Evolutionary conservation across 768 basidiomycete species (phyloP), one percentile per base, ranked within the genome.

Genomic region (Melanogaster broomeanus): DNA sequence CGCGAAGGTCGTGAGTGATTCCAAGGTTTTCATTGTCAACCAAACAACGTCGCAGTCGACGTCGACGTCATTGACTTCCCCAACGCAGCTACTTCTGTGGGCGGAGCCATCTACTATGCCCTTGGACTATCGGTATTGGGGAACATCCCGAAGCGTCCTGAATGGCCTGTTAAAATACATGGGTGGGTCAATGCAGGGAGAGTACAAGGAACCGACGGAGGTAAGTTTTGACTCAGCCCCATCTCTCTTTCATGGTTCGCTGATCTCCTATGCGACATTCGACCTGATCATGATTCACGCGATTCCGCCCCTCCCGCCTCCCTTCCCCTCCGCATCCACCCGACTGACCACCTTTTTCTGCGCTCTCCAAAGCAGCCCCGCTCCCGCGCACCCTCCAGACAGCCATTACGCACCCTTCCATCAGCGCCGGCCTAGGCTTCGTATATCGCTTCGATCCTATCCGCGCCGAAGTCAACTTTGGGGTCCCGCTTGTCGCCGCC

Each of bases 161-260:
- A 88, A n/a, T 95, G 93, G 93, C 93, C 93, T 0, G 65, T 94
- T 22, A 93, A 93, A 60, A 65, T 81, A 0, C 93, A 97, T 61
- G 58, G 76, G 0, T 97, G 90, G 78, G 56, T 90, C 41, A 96
- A 97, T 58, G 86, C 85, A 0, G 93, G 93, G 4, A 75, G 87
- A 48, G 71, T 96, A 28, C 85, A 89, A 56, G 65, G 70, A 15
- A 66, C 88, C 19, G 75, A 85, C 58, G 68, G 73, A 66, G 69
- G 88, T 90, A 52, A 35, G 81, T 70, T 12, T 51, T 45, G 31
- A 31, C 31, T 31, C 13, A 5, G 12, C 18, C 45, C 33, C 48
- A n/a, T n/a, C n/a, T n/a, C n/a, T n/a, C n/a, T n/a, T n/a, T n/a
- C n/a, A n/a, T n/a, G n/a, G n/a, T n/a, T n/a, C n/a, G n/a, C n/a